Conservation (phyloP, 805 yeast genomes). For the Cyberlindnera euphorbiae region DNA sequence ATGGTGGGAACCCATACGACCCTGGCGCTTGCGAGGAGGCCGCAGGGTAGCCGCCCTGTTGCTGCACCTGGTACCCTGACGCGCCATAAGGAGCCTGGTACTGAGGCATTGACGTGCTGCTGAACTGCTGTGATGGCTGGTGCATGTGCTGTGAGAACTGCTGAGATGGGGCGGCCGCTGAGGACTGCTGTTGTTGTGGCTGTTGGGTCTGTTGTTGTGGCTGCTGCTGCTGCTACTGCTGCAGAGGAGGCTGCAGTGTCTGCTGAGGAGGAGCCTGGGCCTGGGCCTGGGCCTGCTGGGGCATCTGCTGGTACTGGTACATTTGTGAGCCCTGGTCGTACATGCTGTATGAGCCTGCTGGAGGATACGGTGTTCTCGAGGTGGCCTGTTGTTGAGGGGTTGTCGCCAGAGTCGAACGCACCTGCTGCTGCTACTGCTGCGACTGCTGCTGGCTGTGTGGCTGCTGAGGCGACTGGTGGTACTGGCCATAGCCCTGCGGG, state of each 20-base stretch:
- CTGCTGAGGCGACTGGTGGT: conserved; percentile 4
- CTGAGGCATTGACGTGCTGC: too few relatives aligned
- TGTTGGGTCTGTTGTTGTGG: neutral
- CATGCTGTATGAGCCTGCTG: conserved; percentile 1
- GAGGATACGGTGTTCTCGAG: conserved; percentile 5
- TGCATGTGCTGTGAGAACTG: neutral
- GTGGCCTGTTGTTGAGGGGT: neutral
- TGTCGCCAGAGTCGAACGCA: too few relatives aligned
- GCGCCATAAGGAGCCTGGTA: too few relatives aligned
- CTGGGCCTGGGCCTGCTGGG: conserved; percentile 10
- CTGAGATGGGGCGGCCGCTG: conserved; percentile 1
- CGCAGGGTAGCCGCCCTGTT: too few relatives aligned
- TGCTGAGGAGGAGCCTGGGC: conserved; percentile 4
- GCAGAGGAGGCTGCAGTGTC: conserved; percentile 3
- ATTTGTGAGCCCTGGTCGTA: conserved; percentile 9
- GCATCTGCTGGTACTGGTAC: conserved; percentile 3
- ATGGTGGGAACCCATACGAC: conserved; percentile 15
- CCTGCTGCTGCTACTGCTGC: too few relatives aligned
- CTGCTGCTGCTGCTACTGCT: conserved; percentile 11
- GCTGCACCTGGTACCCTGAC: too few relatives aligned
- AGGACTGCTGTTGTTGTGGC: conserved; percentile 4
- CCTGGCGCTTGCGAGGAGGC: neutral
- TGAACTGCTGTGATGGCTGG: neutral
- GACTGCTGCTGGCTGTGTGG: too few relatives aligned
- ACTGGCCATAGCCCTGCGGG: conserved; percentile 10